Evolutionary conservation across 495 filamentous ascomycete genomes (phyloP), one percentile per base, ranked within the genome.

Genomic region (Aspergillus bertholletiae): DNA sequence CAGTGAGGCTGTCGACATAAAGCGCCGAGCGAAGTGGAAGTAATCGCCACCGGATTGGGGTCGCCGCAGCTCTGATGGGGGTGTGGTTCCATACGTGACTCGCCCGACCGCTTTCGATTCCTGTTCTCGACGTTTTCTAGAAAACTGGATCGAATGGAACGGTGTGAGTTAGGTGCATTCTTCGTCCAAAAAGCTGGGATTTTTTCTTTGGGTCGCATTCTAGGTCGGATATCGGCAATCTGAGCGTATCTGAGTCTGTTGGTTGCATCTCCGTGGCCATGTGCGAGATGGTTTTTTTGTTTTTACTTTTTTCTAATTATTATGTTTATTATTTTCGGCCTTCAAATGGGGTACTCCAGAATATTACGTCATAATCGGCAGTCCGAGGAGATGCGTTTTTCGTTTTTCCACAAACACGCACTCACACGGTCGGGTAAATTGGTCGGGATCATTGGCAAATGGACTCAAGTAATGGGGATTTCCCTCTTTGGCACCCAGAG

Each of bases 91-190:
- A 43, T 23, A 37, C 28, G 4, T 26, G n/a, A 21, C 5, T 49
- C 39, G 54, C 9, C 23, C 27, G 39, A 50, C 48, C 52, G 56
- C 54, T 52, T 61, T 58, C 55, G 55, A 58, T 53, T 49, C 28
- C 54, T 57, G 53, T 65, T 65, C 61, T 69, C 48, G 63, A 66
- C 35, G 59, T 66, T 58, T 69, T 69, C 66, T 69, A 66, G 66
- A 69, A 67, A 56, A 41, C 53, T 51, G 49, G 28, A 53, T 68
- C 58, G 49, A 53, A 41, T 57, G 60, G 59, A 57, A 58, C 62
- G 49, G 45, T 43, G 20, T 49, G 56, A 35, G 43, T 41, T 54
- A 47, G 50, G 53, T 46, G 47, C 47, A 49, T 60, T 55, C 43
- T 22, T 3, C 22, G 39, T 18, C 39, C 39, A 43, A 43, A 18